These are phyloP conservation scores for Psidium friedrichsthalianum DNA, from an alignment of 345 rosid genomes.

Conservation along the genomic window DNA sequence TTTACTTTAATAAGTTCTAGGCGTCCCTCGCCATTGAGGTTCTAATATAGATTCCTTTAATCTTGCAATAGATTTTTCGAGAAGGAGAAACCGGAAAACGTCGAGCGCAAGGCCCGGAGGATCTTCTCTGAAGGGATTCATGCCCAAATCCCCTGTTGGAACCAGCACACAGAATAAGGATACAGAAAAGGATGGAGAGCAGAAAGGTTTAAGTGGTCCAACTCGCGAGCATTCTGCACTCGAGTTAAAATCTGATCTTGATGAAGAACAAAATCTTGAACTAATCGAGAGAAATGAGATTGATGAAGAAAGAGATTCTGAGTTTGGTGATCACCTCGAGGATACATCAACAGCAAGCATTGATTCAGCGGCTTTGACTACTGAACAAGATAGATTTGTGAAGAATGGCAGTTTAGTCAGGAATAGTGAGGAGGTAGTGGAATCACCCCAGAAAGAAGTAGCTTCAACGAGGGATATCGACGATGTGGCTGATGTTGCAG, in stretches of 20 bases:
- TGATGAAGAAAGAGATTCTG: constrained; percentile 11
- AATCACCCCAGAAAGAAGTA: constrained; percentile 3
- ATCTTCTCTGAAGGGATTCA: constrained; percentile 39
- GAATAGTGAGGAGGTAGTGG: constrained; percentile 4
- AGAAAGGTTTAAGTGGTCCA: constrained; percentile 19
- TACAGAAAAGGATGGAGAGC: constrained; percentile 24
- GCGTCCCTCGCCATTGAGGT: not conserved
- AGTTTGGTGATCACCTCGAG: constrained; percentile 5
- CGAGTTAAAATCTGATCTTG: constrained; percentile 13
- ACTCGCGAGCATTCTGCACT: constrained; percentile 10
- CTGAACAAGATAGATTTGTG: not conserved
- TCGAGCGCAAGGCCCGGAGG: constrained; percentile 35
- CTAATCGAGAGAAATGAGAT: constrained; percentile 6
- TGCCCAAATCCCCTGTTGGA: constrained; percentile 30
- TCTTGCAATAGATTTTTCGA: constrained; percentile 47
- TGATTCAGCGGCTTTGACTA: not conserved
- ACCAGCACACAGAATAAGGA: constrained; percentile 33
- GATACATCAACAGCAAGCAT: constrained; percentile 4
- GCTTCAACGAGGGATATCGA: constrained; percentile 4
- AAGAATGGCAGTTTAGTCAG: constrained; percentile 24
- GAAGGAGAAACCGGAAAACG: constrained; percentile 41
- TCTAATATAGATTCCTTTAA: not conserved
- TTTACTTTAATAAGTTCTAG: not conserved
- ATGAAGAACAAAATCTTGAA: constrained; percentile 21
- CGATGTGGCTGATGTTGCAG: constrained; percentile 7